phyloP scores from a whole-genome alignment of 106 monocot species.

The Amphibolis antarctica region DNA sequence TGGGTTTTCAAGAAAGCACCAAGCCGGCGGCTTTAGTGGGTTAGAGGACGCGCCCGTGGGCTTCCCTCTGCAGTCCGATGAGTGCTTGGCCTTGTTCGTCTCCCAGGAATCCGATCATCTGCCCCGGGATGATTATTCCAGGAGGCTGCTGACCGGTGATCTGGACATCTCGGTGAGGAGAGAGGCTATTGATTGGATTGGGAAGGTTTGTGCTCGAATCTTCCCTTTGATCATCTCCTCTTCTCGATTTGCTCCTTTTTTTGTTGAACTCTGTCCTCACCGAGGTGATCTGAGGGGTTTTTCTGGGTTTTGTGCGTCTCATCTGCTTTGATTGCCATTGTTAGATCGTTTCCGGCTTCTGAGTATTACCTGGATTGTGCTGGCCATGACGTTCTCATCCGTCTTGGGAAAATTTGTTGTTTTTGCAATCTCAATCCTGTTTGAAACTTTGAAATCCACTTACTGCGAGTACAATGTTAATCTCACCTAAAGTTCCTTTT shows the following conservation, averaged over 20 bases:
- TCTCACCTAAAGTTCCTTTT: background rate
- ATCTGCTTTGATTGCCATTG: background rate
- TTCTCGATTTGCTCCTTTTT: background rate
- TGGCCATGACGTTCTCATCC: background rate
- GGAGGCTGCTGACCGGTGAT: slow-evolving; percentile 40
- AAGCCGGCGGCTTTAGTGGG: slow-evolving; percentile 9
- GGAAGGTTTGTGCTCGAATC: slow-evolving; percentile 32
- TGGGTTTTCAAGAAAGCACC: background rate
- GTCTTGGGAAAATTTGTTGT: too few species aligned
- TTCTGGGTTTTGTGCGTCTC: background rate
- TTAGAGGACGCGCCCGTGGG: slow-evolving; percentile 23
- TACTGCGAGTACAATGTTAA: background rate
- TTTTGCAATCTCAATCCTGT: background rate
- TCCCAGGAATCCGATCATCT: slow-evolving; percentile 49
- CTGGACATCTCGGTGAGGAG: slow-evolving; percentile 50
- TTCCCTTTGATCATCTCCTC: background rate
- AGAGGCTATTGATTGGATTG: slow-evolving; percentile 86
- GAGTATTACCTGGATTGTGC: background rate
- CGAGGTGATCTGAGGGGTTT: background rate
- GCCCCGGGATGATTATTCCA: slow-evolving; percentile 48
- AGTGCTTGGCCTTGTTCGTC: slow-evolving; percentile 45
- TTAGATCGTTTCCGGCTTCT: background rate
- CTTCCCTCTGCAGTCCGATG: slow-evolving; percentile 54
- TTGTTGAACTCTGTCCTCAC: background rate
- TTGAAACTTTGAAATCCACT: background rate